Percentiles rank a stretch among this genome's conserved stretches.
Conservation (phyloP, 2,329 filamentous ascomycete species). For the Epichloe sibirici region DNA sequence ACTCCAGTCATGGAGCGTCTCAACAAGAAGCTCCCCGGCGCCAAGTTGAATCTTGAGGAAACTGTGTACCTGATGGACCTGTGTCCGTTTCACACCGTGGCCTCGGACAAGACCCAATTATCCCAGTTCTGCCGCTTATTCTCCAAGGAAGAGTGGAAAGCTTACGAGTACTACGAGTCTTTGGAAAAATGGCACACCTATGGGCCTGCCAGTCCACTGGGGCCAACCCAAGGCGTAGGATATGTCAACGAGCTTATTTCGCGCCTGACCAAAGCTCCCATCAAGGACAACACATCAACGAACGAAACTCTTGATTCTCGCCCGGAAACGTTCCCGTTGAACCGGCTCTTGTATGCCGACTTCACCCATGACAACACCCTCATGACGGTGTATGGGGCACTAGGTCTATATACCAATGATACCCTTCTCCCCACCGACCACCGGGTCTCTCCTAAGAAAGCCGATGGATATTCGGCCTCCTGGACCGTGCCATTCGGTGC, state of each 20-base stretch:
- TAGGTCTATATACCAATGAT: constrained; percentile 66
- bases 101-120: constrained; percentile 33
- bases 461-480: constrained; percentile 58
- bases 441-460: constrained; percentile 36
- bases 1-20: constrained; percentile 56
- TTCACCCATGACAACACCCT: constrained; percentile 91
- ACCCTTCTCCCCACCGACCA: constrained; percentile 37
- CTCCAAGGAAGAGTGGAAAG: constrained; percentile 56
- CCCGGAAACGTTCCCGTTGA: constrained; percentile 60
- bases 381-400: constrained; percentile 59
- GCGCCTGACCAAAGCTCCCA: constrained; percentile 56
- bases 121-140: constrained; percentile 72
- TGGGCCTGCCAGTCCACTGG: constrained; percentile 63
- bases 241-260: constrained; percentile 82
- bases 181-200: constrained; percentile 80
- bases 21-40: constrained; percentile 55
- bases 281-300: constrained; percentile 60
- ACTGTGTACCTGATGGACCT: constrained; percentile 73
- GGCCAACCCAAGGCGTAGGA: constrained; percentile 74
- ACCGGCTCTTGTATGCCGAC: constrained; percentile 63
- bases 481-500: constrained; percentile 76
- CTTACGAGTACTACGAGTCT: constrained; percentile 71
- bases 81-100: constrained; percentile 76
- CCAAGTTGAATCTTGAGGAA: constrained; percentile 49
- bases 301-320: constrained; percentile 65